These are phyloP conservation scores for Hepatocystis sp. DNA, from an alignment of 169 alveolate genomes.

Conservation along the genomic window DNA sequence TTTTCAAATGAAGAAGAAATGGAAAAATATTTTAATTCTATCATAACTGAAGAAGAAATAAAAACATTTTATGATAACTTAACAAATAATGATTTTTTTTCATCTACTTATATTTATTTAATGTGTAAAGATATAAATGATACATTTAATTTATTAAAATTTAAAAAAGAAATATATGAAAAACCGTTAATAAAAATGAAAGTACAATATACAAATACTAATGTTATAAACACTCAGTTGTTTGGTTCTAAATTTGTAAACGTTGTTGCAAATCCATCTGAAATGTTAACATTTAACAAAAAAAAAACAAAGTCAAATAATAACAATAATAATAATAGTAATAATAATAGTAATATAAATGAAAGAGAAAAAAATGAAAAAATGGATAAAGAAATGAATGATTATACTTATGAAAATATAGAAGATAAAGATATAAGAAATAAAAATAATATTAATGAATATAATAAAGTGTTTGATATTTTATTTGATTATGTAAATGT, in stretches of 20 bases:
- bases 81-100: slow-evolving; percentile 44
- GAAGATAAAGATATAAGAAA: slow-evolving; percentile 23
- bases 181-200: slow-evolving; percentile 64
- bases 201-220: slow-evolving; percentile 77
- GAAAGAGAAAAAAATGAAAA: too few relatives aligned
- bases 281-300: slow-evolving; percentile 79
- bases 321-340: background rate
- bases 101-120: slow-evolving; percentile 31
- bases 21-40: slow-evolving; percentile 17
- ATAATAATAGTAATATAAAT: background rate
- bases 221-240: slow-evolving; percentile 83
- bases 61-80: slow-evolving; percentile 12
- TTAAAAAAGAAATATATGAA: slow-evolving; percentile 51
- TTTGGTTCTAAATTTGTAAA: slow-evolving; percentile 83
- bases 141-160: slow-evolving; percentile 35
- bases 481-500: slow-evolving; percentile 43
- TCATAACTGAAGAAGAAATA: slow-evolving; percentile 6
- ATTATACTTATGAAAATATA: too few relatives aligned
- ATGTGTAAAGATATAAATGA: slow-evolving; percentile 23
- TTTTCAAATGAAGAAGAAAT: slow-evolving; percentile 1
- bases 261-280: slow-evolving; percentile 86
- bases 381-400: too few relatives aligned
- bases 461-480: slow-evolving; percentile 65
- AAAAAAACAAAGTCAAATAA: slow-evolving; percentile 30
- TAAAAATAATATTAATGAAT: slow-evolving; percentile 52